Evolutionary conservation across 1,284 basidiomycete genomes (phyloP).

Genomic region (Apiotrichum akiyoshidainum): DNA sequence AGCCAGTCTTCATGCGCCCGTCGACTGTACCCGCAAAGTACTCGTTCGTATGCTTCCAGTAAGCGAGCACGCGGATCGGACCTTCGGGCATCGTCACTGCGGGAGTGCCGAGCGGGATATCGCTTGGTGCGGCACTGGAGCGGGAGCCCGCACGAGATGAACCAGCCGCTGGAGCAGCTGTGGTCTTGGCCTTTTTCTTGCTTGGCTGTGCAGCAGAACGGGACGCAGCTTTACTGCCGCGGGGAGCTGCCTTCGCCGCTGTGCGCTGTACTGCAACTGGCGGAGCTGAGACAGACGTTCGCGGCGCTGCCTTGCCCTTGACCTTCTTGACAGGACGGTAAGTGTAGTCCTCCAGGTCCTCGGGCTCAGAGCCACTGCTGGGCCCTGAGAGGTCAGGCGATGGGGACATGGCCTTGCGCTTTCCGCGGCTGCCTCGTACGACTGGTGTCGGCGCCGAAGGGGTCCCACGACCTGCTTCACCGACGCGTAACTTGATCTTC

Average conservation of each 20-base stretch:
- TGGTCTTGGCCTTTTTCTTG: slow-evolving; percentile 1
- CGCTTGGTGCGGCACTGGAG: background rate
- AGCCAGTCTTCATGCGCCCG: slow-evolving; percentile 8
- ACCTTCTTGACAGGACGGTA: slow-evolving; percentile 17
- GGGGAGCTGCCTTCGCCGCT: too few species aligned
- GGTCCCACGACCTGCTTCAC: too few species aligned
- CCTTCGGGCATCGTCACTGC: background rate
- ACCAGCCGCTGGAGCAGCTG: background rate
- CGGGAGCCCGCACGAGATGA: background rate
- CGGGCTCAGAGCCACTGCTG: slow-evolving; percentile 23
- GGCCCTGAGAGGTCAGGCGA: slow-evolving; percentile 11
- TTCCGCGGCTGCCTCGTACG: background rate
- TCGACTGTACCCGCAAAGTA: slow-evolving; percentile 18
- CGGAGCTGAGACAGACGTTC: too few species aligned
- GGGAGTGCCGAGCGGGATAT: background rate
- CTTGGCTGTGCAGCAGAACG: too few species aligned
- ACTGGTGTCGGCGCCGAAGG: background rate
- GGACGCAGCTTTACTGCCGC: too few species aligned
- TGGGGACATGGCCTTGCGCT: slow-evolving; percentile 16
- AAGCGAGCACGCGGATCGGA: slow-evolving; percentile 14
- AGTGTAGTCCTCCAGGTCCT: slow-evolving; percentile 26
- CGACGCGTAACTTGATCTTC: background rate
- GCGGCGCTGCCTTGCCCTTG: background rate
- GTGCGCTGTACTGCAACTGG: too few species aligned
- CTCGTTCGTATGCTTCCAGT: slow-evolving; percentile 11